phyloP scores from a whole-genome alignment of 768 basidiomycete genomes.

The Macrocybe gigantea region DNA sequence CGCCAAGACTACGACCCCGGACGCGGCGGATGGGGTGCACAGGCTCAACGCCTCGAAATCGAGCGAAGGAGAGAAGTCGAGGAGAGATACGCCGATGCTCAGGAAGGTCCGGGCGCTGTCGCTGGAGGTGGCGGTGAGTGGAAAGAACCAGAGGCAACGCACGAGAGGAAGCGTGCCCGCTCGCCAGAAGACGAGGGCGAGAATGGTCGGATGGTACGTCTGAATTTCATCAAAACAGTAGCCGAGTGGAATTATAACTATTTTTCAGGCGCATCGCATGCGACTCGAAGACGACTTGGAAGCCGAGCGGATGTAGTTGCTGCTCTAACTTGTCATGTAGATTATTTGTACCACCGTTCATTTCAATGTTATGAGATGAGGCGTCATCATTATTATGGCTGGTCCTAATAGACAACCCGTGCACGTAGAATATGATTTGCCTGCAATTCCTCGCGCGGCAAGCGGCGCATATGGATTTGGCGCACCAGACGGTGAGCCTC shows the following conservation, averaged over 20 bases:
- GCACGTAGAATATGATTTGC: slow-evolving; percentile 10
- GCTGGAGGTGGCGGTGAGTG: slow-evolving; percentile 84
- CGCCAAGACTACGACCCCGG: slow-evolving; percentile 96
- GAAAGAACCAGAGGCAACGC: slow-evolving; percentile 56
- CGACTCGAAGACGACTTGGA: slow-evolving; percentile 64
- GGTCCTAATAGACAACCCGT: slow-evolving; percentile 14
- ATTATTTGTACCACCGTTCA: slow-evolving; percentile 14
- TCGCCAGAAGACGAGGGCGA: slow-evolving; percentile 77
- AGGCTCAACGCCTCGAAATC: slow-evolving; percentile 66
- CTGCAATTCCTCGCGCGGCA: slow-evolving; percentile 10
- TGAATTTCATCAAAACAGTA: slow-evolving; percentile 1
- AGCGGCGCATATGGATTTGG: slow-evolving; percentile 52
- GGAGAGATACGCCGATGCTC: slow-evolving; percentile 78
- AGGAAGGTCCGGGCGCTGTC: slow-evolving; percentile 74
- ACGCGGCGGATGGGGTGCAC: slow-evolving; percentile 91
- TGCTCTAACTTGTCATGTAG: slow-evolving; percentile 19
- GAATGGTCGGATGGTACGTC: slow-evolving; percentile 41
- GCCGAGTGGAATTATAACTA: slow-evolving; percentile 5
- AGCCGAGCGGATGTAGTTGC: slow-evolving; percentile 37
- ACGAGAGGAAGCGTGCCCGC: slow-evolving; percentile 54
- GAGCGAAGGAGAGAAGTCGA: slow-evolving; percentile 79
- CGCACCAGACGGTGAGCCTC: slow-evolving; percentile 71
- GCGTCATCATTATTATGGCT: neutral
- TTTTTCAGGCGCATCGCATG: slow-evolving; percentile 46
- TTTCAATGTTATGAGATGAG: neutral